Percentiles rank a stretch among this genome's conserved stretches.
phyloP scores from a whole-genome alignment of 768 basidiomycete species.

The Kwoniella dendrophila region DNA sequence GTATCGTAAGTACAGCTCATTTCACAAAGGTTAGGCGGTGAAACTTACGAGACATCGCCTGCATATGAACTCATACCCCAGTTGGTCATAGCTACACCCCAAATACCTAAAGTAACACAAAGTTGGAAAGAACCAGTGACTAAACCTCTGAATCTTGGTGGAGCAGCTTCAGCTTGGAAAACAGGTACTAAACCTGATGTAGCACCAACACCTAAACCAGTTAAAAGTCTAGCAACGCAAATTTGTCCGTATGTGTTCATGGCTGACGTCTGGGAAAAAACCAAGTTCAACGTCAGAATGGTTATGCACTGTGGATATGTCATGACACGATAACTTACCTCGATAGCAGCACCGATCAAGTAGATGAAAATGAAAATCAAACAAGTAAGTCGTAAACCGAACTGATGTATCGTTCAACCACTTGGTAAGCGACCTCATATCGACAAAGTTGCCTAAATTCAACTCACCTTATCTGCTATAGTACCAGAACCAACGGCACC shows the following conservation, averaged over 20 bases:
- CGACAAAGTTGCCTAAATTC: neutral
- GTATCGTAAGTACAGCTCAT: neutral
- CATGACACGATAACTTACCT: slow-evolving; percentile 25
- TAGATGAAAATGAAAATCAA: slow-evolving; percentile 50
- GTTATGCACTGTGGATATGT: neutral
- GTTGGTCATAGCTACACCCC: slow-evolving; percentile 51
- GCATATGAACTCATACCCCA: slow-evolving; percentile 49
- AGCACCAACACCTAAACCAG: slow-evolving; percentile 51
- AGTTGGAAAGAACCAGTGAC: slow-evolving; percentile 55
- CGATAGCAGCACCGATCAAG: slow-evolving; percentile 54
- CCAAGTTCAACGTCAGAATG: neutral
- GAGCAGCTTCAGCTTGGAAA: slow-evolving; percentile 49
- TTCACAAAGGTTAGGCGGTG: neutral
- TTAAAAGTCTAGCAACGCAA: slow-evolving; percentile 49
- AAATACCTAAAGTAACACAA: slow-evolving; percentile 55
- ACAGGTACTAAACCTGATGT: slow-evolving; percentile 49
- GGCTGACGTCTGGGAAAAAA: slow-evolving; percentile 35
- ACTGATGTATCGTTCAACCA: slow-evolving; percentile 9
- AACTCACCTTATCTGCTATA: slow-evolving; percentile 38
- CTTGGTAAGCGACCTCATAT: neutral
- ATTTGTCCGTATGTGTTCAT: slow-evolving; percentile 50
- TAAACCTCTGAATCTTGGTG: slow-evolving; percentile 41
- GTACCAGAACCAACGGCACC: slow-evolving; percentile 51
- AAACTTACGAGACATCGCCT: slow-evolving; percentile 42
- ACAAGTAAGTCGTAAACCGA: slow-evolving; percentile 51